Percentiles rank a stretch among this genome's conserved stretches.
Evolutionary conservation across 306 rosid species (phyloP).

Genomic region (Ammopiptanthus mongolicus): DNA sequence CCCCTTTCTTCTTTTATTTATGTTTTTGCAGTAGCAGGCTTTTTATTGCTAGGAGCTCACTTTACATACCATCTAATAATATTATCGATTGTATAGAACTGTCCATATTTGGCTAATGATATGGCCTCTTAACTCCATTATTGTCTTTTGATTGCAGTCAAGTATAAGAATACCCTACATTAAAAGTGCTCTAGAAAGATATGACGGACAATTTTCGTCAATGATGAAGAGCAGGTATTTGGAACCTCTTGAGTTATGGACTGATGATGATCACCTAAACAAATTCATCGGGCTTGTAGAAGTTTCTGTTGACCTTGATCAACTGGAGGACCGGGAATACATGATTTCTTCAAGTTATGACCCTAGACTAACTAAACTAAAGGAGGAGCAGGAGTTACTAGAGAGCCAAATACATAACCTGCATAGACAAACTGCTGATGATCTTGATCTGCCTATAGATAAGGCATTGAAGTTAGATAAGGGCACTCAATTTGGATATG

Average conservation of each 20-base stretch:
- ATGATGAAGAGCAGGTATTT: slow-evolving; percentile 62
- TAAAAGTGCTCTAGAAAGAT: slow-evolving; percentile 55
- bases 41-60: not conserved
- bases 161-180: slow-evolving; percentile 81
- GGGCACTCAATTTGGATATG: slow-evolving; percentile 93
- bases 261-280: slow-evolving; percentile 66
- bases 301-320: slow-evolving; percentile 87
- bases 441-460: slow-evolving; percentile 82
- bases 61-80: not conserved
- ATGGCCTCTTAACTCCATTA: slow-evolving; percentile 20
- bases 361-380: slow-evolving; percentile 55
- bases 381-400: slow-evolving; percentile 61
- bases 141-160: slow-evolving; percentile 61
- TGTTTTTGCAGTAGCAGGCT: not conserved
- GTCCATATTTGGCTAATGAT: slow-evolving; percentile 3
- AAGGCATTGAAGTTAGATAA: slow-evolving; percentile 86
- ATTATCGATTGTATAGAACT: not conserved
- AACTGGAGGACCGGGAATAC: slow-evolving; percentile 91
- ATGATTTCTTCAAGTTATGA: slow-evolving; percentile 87
- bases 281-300: slow-evolving; percentile 82
- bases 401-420: slow-evolving; percentile 68
- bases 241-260: slow-evolving; percentile 65
- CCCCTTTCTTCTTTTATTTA: not conserved
- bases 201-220: slow-evolving; percentile 74
- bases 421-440: slow-evolving; percentile 71